phyloP scores from a whole-genome alignment of 164 flowering plant species.

The Akebia trifoliata region DNA sequence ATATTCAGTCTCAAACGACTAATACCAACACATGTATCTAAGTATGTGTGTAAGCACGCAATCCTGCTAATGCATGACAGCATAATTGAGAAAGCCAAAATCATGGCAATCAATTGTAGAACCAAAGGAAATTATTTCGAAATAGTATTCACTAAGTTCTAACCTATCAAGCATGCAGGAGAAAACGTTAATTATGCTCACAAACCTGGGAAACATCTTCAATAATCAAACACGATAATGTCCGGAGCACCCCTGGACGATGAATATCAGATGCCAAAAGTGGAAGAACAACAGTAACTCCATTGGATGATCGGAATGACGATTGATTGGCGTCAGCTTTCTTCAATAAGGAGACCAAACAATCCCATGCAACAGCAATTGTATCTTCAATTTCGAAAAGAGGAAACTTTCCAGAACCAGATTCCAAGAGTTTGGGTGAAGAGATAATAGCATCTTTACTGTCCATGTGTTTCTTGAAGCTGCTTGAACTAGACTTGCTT shows the following conservation, averaged over 20 bases:
- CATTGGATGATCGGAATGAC: conserved; percentile 71
- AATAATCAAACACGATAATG: conserved; percentile 78
- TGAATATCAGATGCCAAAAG: conserved; percentile 76
- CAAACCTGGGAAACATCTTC: conserved; percentile 86
- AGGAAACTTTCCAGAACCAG: conserved; percentile 71
- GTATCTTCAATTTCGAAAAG: conserved; percentile 82
- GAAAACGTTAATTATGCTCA: not conserved
- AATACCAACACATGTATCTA: not conserved
- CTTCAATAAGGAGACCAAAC: conserved; percentile 74
- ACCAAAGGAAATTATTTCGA: not conserved
- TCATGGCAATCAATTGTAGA: not conserved
- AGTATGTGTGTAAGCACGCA: no score
- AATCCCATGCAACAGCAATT: conserved; percentile 86
- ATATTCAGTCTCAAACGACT: conserved; percentile 1
- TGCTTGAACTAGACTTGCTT: conserved; percentile 58
- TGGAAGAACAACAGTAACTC: conserved; percentile 73
- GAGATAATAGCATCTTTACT: conserved; percentile 75
- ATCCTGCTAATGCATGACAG: no score
- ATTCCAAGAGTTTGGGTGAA: conserved; percentile 73
- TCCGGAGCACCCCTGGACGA: conserved; percentile 81
- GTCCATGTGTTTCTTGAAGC: conserved; percentile 83
- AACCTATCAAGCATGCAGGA: not conserved
- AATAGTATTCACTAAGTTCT: not conserved
- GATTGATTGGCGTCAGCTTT: conserved; percentile 90
- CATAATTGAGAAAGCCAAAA: not conserved